Base-by-base conservation (phyloP, 495 filamentous ascomycete species). In the Stereocaulon alpinum region DNA sequence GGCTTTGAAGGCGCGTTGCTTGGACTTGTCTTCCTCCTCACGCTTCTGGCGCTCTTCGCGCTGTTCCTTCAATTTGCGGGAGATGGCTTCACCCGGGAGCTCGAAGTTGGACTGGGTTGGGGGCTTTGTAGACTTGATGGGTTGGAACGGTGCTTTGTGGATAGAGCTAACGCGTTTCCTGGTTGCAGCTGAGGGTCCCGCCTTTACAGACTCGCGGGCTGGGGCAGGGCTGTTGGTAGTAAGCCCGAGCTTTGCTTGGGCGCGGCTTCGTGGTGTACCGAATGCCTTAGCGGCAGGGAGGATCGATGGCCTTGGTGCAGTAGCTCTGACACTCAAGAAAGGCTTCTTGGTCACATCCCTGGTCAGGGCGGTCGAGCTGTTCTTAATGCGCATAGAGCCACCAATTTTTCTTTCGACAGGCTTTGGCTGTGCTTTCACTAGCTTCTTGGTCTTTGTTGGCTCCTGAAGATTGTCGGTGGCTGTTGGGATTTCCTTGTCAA, bases 81-180 rank as follows among this genome's bases (percentile, higher is more conserved):
- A 85, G 37, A 89, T 74, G 29, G 83, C 86, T 58, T 89, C 87
- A 37, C 87, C 86, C 0, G 86, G 84, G 24, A 91, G 75, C 65
- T 85, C 81, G 67, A 89, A 91, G 18, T 72, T 80, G 12, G 87
- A 71, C 34, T 73, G 77, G 6, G 85, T 87, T 11, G 78, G 78
- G 9, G 77, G 68, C 63, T 83, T 87, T 32, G 69, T 75, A 0
- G 85, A 86, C 71, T 85, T 80, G 62, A 69, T 63, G 65, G 73
- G 55, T 61, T 72, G 41, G 70, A 74, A 65, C 64, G 75, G 43
- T 63, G 71, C 59, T 56, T 55, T 76, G 68, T 63, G 74, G 67
- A 55, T 66, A 64, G 62, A 77, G 63, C 64, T 69, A 6, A 68
- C 55, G 4, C 69, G 60, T 69, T 68, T 58, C 9, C 20, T 47